A percentile compares a stretch with the other conserved stretches of the same genome.
These are phyloP conservation scores for Huntiella decipiens DNA, from an alignment of 2,329 filamentous ascomycete species.

Conservation along the genomic window DNA sequence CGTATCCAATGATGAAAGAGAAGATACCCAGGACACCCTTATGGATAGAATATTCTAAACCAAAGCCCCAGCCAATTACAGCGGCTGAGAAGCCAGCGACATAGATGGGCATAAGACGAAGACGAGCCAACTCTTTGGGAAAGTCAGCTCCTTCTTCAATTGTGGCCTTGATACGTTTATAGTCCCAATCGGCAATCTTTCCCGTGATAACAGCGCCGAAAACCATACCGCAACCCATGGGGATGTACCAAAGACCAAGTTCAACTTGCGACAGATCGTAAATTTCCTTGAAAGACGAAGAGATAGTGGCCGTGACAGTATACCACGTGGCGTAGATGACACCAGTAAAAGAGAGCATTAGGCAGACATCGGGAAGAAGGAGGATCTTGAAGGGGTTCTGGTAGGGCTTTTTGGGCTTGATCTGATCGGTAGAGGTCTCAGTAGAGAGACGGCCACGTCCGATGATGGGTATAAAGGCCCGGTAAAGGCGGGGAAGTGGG, in stretches of 20 bases:
- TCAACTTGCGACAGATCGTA: constrained; percentile 18
- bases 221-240: constrained; percentile 18
- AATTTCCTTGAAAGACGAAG: constrained; percentile 16
- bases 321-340: constrained; percentile 20
- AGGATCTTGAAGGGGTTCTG: constrained; percentile 18
- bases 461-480: constrained; percentile 13
- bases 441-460: background rate
- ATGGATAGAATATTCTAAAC: constrained; percentile 13
- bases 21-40: constrained; percentile 15
- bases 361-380: constrained; percentile 16
- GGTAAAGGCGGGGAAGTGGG: constrained; percentile 11
- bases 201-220: constrained; percentile 16
- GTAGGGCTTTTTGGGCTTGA: constrained; percentile 4
- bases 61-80: constrained; percentile 17
- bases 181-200: constrained; percentile 17
- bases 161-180: constrained; percentile 13
- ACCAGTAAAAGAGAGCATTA: constrained; percentile 17
- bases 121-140: constrained; percentile 16
- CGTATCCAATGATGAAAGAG: constrained; percentile 16
- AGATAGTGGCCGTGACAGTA: constrained; percentile 19
- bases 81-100: constrained; percentile 14
- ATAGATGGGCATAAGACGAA: constrained; percentile 15
- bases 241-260: constrained; percentile 18
- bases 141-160: constrained; percentile 12
- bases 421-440: background rate